Conservation (phyloP, 2,329 filamentous ascomycete genomes). For the Colletotrichum sp. region DNA sequence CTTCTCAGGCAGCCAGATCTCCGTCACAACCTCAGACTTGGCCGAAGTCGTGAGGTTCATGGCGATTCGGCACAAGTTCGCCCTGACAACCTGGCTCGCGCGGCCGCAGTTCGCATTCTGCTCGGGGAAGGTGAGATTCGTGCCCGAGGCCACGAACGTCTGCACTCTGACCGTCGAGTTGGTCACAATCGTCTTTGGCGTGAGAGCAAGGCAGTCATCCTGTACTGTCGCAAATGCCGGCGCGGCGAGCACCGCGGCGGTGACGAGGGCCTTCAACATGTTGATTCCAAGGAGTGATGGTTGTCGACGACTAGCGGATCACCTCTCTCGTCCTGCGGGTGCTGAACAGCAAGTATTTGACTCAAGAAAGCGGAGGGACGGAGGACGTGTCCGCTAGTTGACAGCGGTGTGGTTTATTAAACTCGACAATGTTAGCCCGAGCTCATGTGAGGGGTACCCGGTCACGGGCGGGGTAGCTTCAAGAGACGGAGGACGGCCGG, state of each 20-base stretch:
- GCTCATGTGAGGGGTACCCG: neutral
- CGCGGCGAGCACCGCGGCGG: neutral
- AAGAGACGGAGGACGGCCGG: neutral
- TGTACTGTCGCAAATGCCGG: neutral
- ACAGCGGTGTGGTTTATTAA: neutral
- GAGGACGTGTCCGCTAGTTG: neutral
- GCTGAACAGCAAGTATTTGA: neutral
- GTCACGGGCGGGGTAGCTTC: neutral
- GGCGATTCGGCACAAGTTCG: slow-evolving; percentile 30
- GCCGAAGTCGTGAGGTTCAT: slow-evolving; percentile 32
- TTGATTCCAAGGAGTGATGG: neutral
- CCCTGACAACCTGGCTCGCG: slow-evolving; percentile 13
- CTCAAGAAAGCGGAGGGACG: neutral
- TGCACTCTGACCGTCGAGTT: slow-evolving; percentile 28
- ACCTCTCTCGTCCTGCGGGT: neutral
- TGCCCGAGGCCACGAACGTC: slow-evolving; percentile 24
- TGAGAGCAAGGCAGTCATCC: slow-evolving; percentile 10
- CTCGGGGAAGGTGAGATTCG: slow-evolving; percentile 34
- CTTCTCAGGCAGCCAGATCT: slow-evolving; percentile 51
- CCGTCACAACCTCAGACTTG: slow-evolving; percentile 46
- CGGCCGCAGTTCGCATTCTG: slow-evolving; percentile 36
- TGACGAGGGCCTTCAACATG: neutral
- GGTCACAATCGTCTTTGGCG: neutral
- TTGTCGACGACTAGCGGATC: neutral
- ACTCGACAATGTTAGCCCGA: neutral